Conservation (phyloP, 2,329 filamentous ascomycete genomes). For the Ceratocystis variospora region DNA sequence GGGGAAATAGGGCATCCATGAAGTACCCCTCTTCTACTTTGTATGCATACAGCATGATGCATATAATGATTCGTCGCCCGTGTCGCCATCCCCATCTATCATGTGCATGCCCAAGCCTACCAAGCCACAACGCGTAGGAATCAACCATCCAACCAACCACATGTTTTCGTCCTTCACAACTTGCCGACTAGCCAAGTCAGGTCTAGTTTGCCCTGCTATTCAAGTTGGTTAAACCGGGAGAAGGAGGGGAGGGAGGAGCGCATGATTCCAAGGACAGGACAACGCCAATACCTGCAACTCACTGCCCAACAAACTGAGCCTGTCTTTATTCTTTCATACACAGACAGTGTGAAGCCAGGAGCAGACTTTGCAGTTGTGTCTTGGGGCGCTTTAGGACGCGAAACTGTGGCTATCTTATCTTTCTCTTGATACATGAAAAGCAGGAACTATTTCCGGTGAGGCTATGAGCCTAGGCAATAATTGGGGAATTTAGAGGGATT, state of each 20-base stretch:
- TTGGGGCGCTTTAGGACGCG: background rate
- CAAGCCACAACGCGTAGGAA: background rate
- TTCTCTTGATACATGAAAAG: no score
- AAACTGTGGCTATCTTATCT: background rate
- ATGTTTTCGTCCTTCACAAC: background rate
- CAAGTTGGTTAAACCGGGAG: no score
- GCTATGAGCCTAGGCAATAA: background rate
- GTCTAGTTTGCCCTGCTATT: background rate
- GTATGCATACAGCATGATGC: constrained; percentile 12
- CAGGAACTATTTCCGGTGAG: no score
- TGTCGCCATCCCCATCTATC: background rate
- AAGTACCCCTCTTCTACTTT: background rate
- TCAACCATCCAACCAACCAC: background rate
- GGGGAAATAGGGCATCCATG: background rate
- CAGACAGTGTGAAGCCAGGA: no score
- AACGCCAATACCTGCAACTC: background rate
- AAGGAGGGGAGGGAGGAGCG: no score
- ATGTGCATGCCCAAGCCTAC: background rate
- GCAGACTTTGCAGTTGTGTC: background rate
- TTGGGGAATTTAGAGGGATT: background rate
- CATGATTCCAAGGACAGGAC: no score
- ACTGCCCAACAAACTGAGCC: background rate
- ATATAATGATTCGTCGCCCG: background rate
- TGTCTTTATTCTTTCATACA: no score
- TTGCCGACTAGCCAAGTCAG: background rate